Percentiles rank a stretch among this genome's conserved stretches.
Evolutionary conservation across 2,329 filamentous ascomycete species (phyloP).

Genomic region (Cladosporium sp.): DNA sequence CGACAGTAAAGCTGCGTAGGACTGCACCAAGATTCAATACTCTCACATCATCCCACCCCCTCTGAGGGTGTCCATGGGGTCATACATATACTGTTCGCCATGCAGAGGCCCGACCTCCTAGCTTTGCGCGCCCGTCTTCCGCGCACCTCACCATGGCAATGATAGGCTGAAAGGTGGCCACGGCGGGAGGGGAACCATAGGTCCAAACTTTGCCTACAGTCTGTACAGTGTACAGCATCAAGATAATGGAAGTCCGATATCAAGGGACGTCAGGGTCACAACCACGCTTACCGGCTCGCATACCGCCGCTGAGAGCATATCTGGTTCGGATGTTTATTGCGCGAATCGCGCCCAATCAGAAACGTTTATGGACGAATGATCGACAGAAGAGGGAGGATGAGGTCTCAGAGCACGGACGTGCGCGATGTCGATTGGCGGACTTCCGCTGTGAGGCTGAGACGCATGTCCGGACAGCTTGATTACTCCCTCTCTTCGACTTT

Average conservation of each 20-base stretch:
- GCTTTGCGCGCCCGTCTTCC: not conserved
- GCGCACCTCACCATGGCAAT: conserved; percentile 1
- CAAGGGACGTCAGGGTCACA: not conserved
- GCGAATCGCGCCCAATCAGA: not conserved
- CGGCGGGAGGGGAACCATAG: conserved; percentile 3
- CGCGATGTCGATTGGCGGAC: not conserved
- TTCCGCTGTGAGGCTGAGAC: conserved; percentile 8
- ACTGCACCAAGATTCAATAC: not conserved
- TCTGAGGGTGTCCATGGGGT: not conserved
- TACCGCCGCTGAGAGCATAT: not conserved
- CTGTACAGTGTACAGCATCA: not conserved
- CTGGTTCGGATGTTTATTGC: not conserved
- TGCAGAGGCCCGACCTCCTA: not conserved
- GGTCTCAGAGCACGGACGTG: conserved; percentile 11
- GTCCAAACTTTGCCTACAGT: conserved; percentile 1
- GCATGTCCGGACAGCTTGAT: not conserved
- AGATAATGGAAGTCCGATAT: not conserved
- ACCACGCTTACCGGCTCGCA: conserved; percentile 1
- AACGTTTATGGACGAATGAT: not conserved
- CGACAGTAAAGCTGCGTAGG: not conserved
- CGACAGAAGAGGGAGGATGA: not conserved
- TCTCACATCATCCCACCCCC: conserved; percentile 6
- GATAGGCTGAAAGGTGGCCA: not conserved
- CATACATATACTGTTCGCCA: conserved; percentile 6
- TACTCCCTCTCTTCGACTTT: not conserved